Conservation (phyloP, 495 filamentous ascomycete species). For the Penicillium cinerascens region DNA sequence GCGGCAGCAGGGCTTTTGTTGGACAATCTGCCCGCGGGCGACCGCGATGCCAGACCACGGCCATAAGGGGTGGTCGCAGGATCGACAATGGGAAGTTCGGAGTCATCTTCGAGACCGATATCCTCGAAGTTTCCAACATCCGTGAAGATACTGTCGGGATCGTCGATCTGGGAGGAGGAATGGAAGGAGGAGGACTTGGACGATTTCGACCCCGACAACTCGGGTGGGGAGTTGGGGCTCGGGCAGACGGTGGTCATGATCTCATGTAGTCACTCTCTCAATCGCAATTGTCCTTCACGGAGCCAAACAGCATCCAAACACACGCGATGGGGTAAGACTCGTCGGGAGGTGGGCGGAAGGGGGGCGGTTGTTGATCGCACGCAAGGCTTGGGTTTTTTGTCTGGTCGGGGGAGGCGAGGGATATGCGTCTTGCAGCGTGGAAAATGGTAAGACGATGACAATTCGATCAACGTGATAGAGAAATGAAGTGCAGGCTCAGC, state of each 20-base stretch:
- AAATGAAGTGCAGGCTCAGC: slow-evolving; percentile 30
- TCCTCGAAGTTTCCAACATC: slow-evolving; percentile 88
- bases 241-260: slow-evolving; percentile 58
- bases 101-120: slow-evolving; percentile 78
- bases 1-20: slow-evolving; percentile 33
- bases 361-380: slow-evolving; percentile 13
- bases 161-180: slow-evolving; percentile 66
- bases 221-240: slow-evolving; percentile 74
- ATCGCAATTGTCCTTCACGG: slow-evolving; percentile 10
- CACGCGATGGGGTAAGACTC: slow-evolving; percentile 10
- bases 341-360: slow-evolving; percentile 15
- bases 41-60: slow-evolving; percentile 28
- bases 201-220: slow-evolving; percentile 79
- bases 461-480: slow-evolving; percentile 17
- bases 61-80: slow-evolving; percentile 24
- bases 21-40: slow-evolving; percentile 32
- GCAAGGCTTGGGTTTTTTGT: slow-evolving; percentile 15
- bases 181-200: slow-evolving; percentile 88
- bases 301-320: slow-evolving; percentile 2
- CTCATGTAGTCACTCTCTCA: slow-evolving; percentile 32
- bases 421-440: slow-evolving; percentile 1
- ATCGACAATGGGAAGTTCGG: slow-evolving; percentile 28
- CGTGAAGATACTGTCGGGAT: slow-evolving; percentile 59
- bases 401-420: slow-evolving; percentile 1
- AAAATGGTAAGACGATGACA: slow-evolving; percentile 15